Percentiles rank a stretch among this genome's conserved stretches.
Evolutionary conservation across 768 basidiomycete species (phyloP).

Genomic region (Auriscalpium vulgare): DNA sequence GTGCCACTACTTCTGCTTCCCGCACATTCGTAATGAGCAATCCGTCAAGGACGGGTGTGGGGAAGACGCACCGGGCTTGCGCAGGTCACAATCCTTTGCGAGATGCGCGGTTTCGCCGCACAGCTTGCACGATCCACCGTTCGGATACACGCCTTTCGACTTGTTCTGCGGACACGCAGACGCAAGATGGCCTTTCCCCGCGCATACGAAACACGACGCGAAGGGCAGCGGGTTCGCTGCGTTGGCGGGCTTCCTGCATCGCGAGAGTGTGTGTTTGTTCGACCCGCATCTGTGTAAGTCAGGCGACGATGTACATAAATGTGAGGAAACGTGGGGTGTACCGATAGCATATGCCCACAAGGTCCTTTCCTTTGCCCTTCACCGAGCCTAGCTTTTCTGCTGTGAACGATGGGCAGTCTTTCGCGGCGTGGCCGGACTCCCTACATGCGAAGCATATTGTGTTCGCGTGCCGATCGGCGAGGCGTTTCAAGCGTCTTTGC

Average conservation of each 20-base stretch:
- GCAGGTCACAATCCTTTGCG: slow-evolving; percentile 70
- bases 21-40: too few species aligned
- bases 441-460: slow-evolving; percentile 87
- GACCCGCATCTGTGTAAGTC: slow-evolving; percentile 64
- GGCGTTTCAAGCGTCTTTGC: slow-evolving; percentile 55
- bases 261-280: slow-evolving; percentile 65
- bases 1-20: slow-evolving; percentile 29
- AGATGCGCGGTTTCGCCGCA: slow-evolving; percentile 83
- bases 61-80: slow-evolving; percentile 42
- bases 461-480: slow-evolving; percentile 41
- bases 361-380: slow-evolving; percentile 43
- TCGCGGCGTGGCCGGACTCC: slow-evolving; percentile 74
- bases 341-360: slow-evolving; percentile 51
- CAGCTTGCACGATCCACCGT: slow-evolving; percentile 85
- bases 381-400: slow-evolving; percentile 18
- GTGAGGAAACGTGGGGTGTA: not conserved
- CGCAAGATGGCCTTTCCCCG: slow-evolving; percentile 76
- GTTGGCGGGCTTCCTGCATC: slow-evolving; percentile 61
- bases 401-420: slow-evolving; percentile 58
- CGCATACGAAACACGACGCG: slow-evolving; percentile 90
- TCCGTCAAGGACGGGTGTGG: too few species aligned
- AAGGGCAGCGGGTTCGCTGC: slow-evolving; percentile 67
- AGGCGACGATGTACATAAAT: not conserved
- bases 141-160: slow-evolving; percentile 77
- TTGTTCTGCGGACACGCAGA: slow-evolving; percentile 77